Base-by-base conservation (phyloP, 2,329 filamentous ascomycete genomes). In the Pseudocercospora pini-densiflorae region DNA sequence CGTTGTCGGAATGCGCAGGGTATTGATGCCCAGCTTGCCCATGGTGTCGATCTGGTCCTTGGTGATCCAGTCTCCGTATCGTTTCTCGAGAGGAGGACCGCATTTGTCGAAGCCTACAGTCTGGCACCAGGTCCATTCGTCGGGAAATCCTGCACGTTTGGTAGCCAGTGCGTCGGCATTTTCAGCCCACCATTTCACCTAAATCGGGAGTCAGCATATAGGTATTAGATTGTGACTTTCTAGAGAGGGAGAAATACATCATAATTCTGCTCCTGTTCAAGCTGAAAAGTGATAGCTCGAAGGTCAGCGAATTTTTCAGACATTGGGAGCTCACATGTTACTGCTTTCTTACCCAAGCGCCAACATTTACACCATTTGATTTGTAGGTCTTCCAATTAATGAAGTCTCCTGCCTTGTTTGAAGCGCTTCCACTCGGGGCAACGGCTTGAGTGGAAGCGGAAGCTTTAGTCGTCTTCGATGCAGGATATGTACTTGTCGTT, bases 81-180 rank as follows among this genome's bases (percentile, higher is more conserved):
- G 66, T n/a, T 55, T 63, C 21, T 68, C 66, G 27, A 70, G 64
- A 12, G 40, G 59, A 23, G 66, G 67, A 27, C 64, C 69, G 27
- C 68, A 70, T 14, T 23, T 24, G n/a, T 33, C 40, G 27, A 54
- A 58, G 19, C 78, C 76, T 2, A 79, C 70, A 19, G 71, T 65
- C 21, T 64, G 55, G 64, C 78, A 81, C 23, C 76, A 72, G 10
- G 61, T 74, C 77, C 78, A 80, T 68, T 80, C 78, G 59, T 80
- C 78, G 16, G 70, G 57, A 21, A 54, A 59, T 14, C 51, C 29
- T 19, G 49, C 10, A 14, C 31, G 31, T 33, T 33, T 33, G 10
- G 31, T 33, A 2, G 31, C 31, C 31, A 2, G 12, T 1, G 31
- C 8, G n/a, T 59, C 61, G 29, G 59, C 57, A 27, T 65, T 62